A percentile compares a stretch with the other conserved stretches of the same genome.
Conservation (phyloP, 2,329 filamentous ascomycete species). For the Lecanosticta acicola region DNA sequence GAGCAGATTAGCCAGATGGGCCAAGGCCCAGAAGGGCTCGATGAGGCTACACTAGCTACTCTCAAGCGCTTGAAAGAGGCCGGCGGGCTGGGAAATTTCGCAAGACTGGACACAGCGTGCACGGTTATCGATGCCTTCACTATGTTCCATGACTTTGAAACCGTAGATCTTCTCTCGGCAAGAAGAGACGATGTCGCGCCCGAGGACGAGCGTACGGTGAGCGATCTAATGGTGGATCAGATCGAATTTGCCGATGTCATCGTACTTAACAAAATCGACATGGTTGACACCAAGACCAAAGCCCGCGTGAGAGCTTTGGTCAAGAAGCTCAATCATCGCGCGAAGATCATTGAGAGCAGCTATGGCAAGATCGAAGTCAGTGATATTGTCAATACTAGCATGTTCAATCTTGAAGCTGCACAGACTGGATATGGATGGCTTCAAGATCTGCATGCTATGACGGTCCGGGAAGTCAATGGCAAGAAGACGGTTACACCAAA, state of each 20-base stretch:
- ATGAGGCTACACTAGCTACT: slow-evolving; percentile 21
- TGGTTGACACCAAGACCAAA: slow-evolving; percentile 46
- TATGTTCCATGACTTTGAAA: slow-evolving; percentile 66
- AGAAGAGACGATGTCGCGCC: slow-evolving; percentile 55
- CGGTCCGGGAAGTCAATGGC: slow-evolving; percentile 51
- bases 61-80: slow-evolving; percentile 37
- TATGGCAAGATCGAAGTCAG: slow-evolving; percentile 56
- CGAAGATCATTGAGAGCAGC: slow-evolving; percentile 57
- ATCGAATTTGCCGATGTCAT: slow-evolving; percentile 73
- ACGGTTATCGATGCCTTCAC: slow-evolving; percentile 70
- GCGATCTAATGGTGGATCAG: slow-evolving; percentile 70
- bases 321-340: slow-evolving; percentile 58
- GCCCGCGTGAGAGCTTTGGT: slow-evolving; percentile 21
- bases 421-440: slow-evolving; percentile 64
- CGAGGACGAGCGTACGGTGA: slow-evolving; percentile 68
- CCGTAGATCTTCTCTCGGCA: slow-evolving; percentile 60
- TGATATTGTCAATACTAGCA: slow-evolving; percentile 60
- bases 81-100: slow-evolving; percentile 61
- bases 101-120: slow-evolving; percentile 63
- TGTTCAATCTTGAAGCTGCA: slow-evolving; percentile 60
- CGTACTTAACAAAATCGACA: slow-evolving; percentile 64
- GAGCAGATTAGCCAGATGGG: slow-evolving; percentile 31
- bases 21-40: slow-evolving; percentile 20
- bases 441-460: slow-evolving; percentile 64
- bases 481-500: slow-evolving; percentile 57